Percentiles rank a stretch among this genome's conserved stretches.
Evolutionary conservation across 208 protist species (phyloP).

Genomic region (Phytomonas francai): DNA sequence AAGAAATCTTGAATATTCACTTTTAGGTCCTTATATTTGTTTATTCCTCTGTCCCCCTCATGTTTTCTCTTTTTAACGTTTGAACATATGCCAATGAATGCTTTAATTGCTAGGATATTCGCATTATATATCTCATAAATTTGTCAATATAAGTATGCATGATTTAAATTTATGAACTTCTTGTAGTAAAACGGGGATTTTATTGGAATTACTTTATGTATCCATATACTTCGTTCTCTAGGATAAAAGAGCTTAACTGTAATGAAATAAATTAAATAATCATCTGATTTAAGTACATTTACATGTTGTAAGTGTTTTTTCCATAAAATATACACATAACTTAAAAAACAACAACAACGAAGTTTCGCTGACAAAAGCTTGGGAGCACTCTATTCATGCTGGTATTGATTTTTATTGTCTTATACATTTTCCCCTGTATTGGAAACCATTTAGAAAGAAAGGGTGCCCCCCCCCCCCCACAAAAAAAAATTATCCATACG

Average conservation of each 20-base stretch:
- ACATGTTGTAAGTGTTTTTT: background rate
- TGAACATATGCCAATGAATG: background rate
- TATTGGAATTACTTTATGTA: background rate
- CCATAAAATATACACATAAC: too few relatives aligned
- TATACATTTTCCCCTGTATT: too few relatives aligned
- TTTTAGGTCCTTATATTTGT: background rate
- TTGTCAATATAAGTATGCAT: background rate
- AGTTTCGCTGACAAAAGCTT: too few relatives aligned
- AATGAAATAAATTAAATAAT: background rate
- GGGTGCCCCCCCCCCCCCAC: too few relatives aligned
- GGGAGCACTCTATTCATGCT: too few relatives aligned
- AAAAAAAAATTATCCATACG: too few relatives aligned
- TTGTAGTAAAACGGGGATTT: background rate
- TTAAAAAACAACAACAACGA: too few relatives aligned
- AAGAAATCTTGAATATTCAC: slow-evolving; percentile 1
- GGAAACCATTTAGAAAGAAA: too few relatives aligned
- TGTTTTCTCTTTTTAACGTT: background rate
- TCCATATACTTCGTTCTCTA: background rate
- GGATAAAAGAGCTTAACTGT: background rate
- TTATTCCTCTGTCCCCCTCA: background rate
- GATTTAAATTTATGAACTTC: background rate
- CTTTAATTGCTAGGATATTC: background rate
- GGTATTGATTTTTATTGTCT: too few relatives aligned
- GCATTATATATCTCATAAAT: background rate
- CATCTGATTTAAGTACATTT: background rate